These are phyloP conservation scores for Pelargonium fulgidum DNA, from an alignment of 441 rosid species.

Conservation along the genomic window DNA sequence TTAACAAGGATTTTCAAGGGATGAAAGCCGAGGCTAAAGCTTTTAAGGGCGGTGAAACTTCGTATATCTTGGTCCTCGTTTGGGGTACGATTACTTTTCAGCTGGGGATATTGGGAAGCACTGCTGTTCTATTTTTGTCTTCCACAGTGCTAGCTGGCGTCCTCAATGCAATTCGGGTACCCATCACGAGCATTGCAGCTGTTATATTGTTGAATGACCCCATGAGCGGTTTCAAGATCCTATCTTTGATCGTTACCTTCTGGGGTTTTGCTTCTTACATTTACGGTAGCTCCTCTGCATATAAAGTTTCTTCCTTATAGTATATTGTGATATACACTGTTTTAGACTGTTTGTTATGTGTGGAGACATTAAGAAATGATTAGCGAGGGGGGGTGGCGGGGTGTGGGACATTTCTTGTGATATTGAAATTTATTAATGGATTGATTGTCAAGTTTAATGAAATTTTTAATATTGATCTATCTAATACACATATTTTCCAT, in stretches of 20 bases:
- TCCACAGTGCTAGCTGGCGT: constrained; percentile 78
- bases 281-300: constrained; percentile 37
- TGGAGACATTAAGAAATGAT: too few relatives aligned
- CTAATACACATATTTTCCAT: too few relatives aligned
- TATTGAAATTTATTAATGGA: too few relatives aligned
- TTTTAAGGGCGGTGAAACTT: constrained; percentile 49
- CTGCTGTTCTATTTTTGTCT: constrained; percentile 58
- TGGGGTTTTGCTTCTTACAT: constrained; percentile 76
- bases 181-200: constrained; percentile 66
- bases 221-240: constrained; percentile 78
- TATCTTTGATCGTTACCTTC: constrained; percentile 53
- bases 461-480: too few relatives aligned
- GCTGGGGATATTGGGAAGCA: constrained; percentile 64
- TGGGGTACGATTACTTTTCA: constrained; percentile 73
- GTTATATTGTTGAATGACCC: constrained; percentile 67
- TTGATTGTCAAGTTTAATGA: too few relatives aligned
- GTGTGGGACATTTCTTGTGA: too few relatives aligned
- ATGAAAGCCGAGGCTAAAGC: constrained; percentile 50
- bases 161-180: constrained; percentile 77
- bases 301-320: constrained; percentile 25
- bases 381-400: too few relatives aligned
- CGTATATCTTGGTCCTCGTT: constrained; percentile 44
- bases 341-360: too few relatives aligned
- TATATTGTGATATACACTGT: too few relatives aligned
- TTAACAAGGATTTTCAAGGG: constrained; percentile 46